Evolutionary conservation across 192 early-diverging fungal species (phyloP), one percentile per base, ranked within the genome.

Genomic region (Polychytrium aggregatum): DNA sequence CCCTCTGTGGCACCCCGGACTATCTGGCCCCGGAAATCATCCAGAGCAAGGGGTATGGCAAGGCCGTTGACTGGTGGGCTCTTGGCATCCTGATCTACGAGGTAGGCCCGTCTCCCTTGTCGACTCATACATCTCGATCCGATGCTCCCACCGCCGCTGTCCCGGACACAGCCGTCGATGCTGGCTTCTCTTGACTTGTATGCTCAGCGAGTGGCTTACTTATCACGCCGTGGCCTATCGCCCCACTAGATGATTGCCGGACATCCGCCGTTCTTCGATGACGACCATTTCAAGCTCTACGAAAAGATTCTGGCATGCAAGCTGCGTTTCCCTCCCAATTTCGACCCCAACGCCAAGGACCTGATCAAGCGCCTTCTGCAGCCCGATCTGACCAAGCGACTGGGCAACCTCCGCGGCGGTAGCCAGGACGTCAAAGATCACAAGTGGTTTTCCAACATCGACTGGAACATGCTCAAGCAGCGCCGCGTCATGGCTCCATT

Each of bases 31-130:
- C 67, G 10, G 67, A 73, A 55, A 86, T 92, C 39, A 90, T 91
- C 64, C 88, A 92, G 67, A 85, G 86, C 44, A 87, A 86, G 62
- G 90, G 90, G 22, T 92, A 91, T 64, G 86, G 88, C 16, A 82
- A 83, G 46, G 86, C 90, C 6, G 92, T 91, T 0, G 92, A 95
- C 68, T 95, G 92, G 92, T 95, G 86, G 78, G 84, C 88, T 37
- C 77, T 95, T 54, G 92, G 92, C 28, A 78, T 95, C 41, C 57
- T 95, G 37, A 87, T 95, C 42, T 92, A 88, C 57, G 89, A 92
- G 70, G 57, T 64, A 54, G 24, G 36, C 18, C n/a, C n/a, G n/a
- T n/a, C n/a, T n/a, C n/a, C n/a, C n/a, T n/a, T n/a, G n/a, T n/a
- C n/a, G n/a, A n/a, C n/a, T n/a, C n/a, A n/a, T n/a, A n/a, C n/a